These are phyloP conservation scores for Plectosphaerella plurivora DNA, from an alignment of 2,329 filamentous ascomycete genomes.

Conservation along the genomic window DNA sequence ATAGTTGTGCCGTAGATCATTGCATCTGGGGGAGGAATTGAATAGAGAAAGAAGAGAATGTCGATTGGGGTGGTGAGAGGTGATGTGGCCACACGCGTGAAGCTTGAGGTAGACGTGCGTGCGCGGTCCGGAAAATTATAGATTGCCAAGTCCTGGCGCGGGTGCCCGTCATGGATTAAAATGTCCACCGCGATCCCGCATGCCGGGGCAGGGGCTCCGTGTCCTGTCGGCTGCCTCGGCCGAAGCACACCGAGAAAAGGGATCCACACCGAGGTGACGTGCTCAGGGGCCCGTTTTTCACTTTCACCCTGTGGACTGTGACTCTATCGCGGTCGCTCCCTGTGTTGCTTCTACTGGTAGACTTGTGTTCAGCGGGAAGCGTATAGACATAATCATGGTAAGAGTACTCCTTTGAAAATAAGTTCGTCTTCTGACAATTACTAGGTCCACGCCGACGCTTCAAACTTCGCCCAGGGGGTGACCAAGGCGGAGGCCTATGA, in stretches of 20 bases:
- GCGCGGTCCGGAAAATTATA: not conserved
- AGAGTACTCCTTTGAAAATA: too few species aligned
- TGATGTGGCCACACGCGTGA: too few species aligned
- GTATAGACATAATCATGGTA: too few species aligned
- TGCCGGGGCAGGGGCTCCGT: not conserved
- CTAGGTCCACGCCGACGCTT: slow-evolving; percentile 74
- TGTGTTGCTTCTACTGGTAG: too few species aligned
- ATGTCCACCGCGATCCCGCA: not conserved
- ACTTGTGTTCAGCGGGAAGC: too few species aligned
- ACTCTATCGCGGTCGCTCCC: too few species aligned
- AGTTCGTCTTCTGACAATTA: too few species aligned
- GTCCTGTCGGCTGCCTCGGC: not conserved
- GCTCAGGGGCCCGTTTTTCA: not conserved
- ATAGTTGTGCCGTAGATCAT: slow-evolving; percentile 12
- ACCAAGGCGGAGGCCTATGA: slow-evolving; percentile 70
- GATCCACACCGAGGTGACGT: not conserved
- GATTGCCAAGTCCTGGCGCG: not conserved
- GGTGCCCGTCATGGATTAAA: not conserved
- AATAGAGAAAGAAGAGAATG: not conserved
- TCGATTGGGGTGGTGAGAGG: too few species aligned
- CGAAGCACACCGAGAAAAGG: not conserved
- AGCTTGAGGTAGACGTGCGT: too few species aligned
- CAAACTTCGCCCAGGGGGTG: slow-evolving; percentile 63
- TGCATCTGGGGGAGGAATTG: slow-evolving; percentile 5
- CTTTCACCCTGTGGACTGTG: not conserved